phyloP scores from a whole-genome alignment of 73 alveolate species.

The Breviolum minutum region DNA sequence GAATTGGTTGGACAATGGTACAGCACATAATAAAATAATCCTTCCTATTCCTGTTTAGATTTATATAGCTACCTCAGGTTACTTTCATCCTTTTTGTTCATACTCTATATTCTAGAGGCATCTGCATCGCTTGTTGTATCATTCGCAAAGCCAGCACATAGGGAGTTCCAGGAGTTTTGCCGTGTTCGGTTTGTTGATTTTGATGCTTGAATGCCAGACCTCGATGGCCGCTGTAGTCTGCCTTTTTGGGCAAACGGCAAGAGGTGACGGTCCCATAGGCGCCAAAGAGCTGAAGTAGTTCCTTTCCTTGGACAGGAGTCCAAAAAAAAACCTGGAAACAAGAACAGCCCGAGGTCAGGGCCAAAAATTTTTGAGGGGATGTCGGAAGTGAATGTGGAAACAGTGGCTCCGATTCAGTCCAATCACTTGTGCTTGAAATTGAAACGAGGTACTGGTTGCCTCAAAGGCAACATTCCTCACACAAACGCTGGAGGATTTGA shows the following conservation, averaged over 20 bases:
- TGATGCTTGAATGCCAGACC: slow-evolving; percentile 45
- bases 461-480: slow-evolving; percentile 98
- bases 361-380: not conserved
- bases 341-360: too few species aligned
- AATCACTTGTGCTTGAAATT: too few species aligned
- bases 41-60: too few species aligned
- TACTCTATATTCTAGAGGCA: too few species aligned
- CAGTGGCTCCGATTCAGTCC: not conserved
- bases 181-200: not conserved
- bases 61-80: too few species aligned
- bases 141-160: too few species aligned
- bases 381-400: not conserved
- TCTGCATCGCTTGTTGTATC: too few species aligned
- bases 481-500: slow-evolving; percentile 96
- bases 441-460: slow-evolving; percentile 96
- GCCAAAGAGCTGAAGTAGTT: slow-evolving; percentile 97
- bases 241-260: slow-evolving; percentile 98
- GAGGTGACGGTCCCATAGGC: slow-evolving; percentile 98
- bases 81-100: too few species aligned
- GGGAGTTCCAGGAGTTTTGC: too few species aligned
- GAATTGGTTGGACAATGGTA: too few species aligned
- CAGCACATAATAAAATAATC: too few species aligned
- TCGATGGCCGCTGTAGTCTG: slow-evolving; percentile 97
- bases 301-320: slow-evolving; percentile 91
- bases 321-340: too few species aligned